Percentiles rank a stretch among this genome's conserved stretches.
These are phyloP conservation scores for Trichoderma arundinaceum DNA, from an alignment of 2,329 filamentous ascomycete genomes.

Conservation along the genomic window DNA sequence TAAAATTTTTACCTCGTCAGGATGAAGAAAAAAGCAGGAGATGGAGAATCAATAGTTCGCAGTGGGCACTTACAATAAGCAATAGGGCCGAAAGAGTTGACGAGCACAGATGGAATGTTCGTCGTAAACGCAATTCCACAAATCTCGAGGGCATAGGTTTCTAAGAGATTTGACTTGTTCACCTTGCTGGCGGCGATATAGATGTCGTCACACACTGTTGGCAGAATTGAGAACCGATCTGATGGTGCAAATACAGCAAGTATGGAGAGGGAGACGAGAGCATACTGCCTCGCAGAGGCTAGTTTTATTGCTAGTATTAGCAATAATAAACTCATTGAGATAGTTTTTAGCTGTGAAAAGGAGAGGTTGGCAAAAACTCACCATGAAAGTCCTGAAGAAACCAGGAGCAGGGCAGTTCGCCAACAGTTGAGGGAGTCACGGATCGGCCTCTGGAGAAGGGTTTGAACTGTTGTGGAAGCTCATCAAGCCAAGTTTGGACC, in stretches of 20 bases:
- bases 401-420: constrained; percentile 47
- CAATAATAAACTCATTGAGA: neutral
- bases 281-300: constrained; percentile 54
- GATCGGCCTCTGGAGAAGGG: constrained; percentile 40
- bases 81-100: constrained; percentile 57
- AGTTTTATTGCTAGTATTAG: neutral
- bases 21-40: neutral
- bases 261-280: constrained; percentile 46
- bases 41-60: neutral
- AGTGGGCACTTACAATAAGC: constrained; percentile 48
- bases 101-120: constrained; percentile 50
- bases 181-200: constrained; percentile 4
- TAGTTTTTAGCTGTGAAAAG: neutral
- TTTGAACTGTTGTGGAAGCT: constrained; percentile 42
- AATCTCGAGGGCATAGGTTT: constrained; percentile 46
- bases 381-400: constrained; percentile 52
- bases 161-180: constrained; percentile 40
- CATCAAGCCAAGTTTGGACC: constrained; percentile 42
- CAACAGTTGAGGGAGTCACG: constrained; percentile 12
- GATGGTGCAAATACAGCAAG: constrained; percentile 36
- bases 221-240: constrained; percentile 28
- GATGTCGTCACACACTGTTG: neutral
- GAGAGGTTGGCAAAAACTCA: constrained; percentile 35
- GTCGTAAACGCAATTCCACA: constrained; percentile 54
- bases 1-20: constrained; percentile 25